Evolutionary conservation across 2,329 filamentous ascomycete species (phyloP).

Genomic region (Aspergillus transmontanensis): DNA sequence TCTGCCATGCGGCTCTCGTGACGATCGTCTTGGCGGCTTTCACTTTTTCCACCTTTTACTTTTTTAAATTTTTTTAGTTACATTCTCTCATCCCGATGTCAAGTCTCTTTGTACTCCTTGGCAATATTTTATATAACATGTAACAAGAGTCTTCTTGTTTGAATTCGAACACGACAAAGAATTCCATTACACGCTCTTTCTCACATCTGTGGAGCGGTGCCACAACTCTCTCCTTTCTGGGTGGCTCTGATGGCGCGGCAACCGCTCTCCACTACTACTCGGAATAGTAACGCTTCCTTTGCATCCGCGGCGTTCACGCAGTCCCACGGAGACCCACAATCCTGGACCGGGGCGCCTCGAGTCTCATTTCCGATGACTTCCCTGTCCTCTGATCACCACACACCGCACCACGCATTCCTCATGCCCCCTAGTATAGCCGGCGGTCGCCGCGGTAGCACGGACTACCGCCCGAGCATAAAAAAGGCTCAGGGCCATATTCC

Average conservation of each 20-base stretch:
- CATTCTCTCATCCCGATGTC: not conserved
- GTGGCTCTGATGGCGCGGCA: conserved; percentile 33
- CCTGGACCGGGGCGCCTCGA: conserved; percentile 32
- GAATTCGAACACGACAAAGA: not conserved
- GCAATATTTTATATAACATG: not conserved
- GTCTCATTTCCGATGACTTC: conserved; percentile 32
- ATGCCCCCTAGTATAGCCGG: conserved; percentile 85
- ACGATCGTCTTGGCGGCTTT: conserved; percentile 30
- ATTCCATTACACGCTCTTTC: not conserved
- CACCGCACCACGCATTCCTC: conserved; percentile 74
- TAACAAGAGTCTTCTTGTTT: not conserved
- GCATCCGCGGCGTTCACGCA: conserved; percentile 23
- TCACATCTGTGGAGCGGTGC: not conserved
- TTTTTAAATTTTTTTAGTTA: not conserved
- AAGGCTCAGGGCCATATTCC: conserved; percentile 79
- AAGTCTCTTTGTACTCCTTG: not conserved
- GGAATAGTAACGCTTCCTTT: conserved; percentile 19
- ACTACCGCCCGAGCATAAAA: conserved; percentile 83
- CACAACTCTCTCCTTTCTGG: conserved; percentile 1
- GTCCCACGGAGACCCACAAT: conserved; percentile 39
- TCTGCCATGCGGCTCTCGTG: conserved; percentile 46
- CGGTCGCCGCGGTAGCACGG: conserved; percentile 61
- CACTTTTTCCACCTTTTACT: not conserved
- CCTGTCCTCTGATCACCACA: conserved; percentile 43
- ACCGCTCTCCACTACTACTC: conserved; percentile 28